phyloP scores from a whole-genome alignment of 2,329 filamentous ascomycete species.

The Talaromyces sp. region DNA sequence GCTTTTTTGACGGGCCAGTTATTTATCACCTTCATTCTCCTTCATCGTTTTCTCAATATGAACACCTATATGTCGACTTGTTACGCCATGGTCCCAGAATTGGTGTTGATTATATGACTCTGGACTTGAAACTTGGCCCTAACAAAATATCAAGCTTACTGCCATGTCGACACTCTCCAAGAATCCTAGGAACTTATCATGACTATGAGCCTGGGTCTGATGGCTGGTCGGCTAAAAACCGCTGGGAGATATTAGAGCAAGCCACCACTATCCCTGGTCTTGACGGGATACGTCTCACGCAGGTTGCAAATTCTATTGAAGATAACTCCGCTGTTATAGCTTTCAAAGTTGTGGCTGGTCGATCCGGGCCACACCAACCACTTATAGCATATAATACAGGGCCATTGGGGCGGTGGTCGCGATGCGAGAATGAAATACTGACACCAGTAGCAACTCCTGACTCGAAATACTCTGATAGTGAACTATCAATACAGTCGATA shows the following conservation, averaged over 20 bases:
- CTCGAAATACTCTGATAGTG: not conserved
- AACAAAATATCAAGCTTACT: not conserved
- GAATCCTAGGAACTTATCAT: not conserved
- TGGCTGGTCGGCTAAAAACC: not conserved
- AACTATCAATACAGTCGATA: not conserved
- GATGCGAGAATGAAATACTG: not conserved
- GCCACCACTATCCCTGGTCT: not conserved
- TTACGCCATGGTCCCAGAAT: not conserved
- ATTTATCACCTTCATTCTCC: not conserved
- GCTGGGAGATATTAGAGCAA: not conserved
- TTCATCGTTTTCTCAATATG: not conserved
- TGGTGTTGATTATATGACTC: not conserved
- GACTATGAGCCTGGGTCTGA: not conserved
- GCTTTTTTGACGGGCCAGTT: not conserved
- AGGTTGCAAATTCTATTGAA: not conserved
- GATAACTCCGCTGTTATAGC: not conserved
- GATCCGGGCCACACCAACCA: not conserved
- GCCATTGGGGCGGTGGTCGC: not conserved
- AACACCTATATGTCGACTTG: not conserved
- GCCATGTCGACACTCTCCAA: not conserved
- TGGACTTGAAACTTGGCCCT: not conserved
- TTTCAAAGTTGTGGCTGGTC: not conserved
- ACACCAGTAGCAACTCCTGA: not conserved
- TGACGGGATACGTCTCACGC: not conserved
- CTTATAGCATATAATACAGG: not conserved